A percentile compares a stretch with the other conserved stretches of the same genome.
Conservation (phyloP, 208 protist genomes). For the Endotrypanum monterogeii region DNA sequence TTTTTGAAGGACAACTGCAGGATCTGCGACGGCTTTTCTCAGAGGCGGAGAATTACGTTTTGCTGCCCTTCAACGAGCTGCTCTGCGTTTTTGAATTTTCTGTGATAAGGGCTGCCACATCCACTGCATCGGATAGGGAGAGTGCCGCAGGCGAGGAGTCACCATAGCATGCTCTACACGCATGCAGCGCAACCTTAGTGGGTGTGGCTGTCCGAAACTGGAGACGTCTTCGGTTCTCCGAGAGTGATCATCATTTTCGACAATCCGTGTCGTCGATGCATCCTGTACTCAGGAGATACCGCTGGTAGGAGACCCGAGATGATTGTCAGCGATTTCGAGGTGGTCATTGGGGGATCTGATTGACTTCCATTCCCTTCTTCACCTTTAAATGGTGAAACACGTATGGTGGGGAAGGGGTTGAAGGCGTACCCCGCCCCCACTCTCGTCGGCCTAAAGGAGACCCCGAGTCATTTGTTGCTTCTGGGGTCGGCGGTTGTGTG, state of each 20-base stretch:
- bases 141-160: not conserved
- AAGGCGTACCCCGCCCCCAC: not conserved
- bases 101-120: not conserved
- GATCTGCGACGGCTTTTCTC: constrained; percentile 42
- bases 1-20: constrained; percentile 41
- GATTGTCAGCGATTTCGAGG: no score
- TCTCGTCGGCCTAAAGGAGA: no score
- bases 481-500: not conserved
- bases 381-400: not conserved
- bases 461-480: not conserved
- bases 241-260: not conserved
- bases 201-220: not conserved
- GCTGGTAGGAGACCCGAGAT: no score
- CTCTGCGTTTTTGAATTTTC: constrained; percentile 14
- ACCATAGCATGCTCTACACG: not conserved
- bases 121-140: not conserved
- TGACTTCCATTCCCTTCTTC: not conserved
- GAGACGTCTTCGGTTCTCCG: not conserved
- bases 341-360: constrained; percentile 6
- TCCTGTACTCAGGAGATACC: not conserved
- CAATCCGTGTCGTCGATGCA: not conserved
- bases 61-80: constrained; percentile 68
- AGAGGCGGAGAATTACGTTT: constrained; percentile 47
- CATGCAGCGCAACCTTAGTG: not conserved
- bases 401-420: not conserved